Conservation (phyloP, 371 early-diverging fungal species). For the Phascolomyces articulosus region DNA sequence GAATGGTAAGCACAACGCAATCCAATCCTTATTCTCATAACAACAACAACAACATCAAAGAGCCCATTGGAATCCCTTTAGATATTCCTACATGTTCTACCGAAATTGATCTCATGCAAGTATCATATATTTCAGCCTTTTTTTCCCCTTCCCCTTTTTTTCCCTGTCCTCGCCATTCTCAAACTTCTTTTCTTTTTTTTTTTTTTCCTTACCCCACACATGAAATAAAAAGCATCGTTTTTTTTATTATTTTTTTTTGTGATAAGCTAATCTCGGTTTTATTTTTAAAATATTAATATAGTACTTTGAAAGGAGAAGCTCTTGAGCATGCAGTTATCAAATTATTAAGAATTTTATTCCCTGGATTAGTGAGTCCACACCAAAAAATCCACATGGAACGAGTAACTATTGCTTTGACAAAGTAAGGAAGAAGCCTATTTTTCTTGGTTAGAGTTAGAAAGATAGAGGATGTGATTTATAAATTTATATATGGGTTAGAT, state of each 20-base stretch:
- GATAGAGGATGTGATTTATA: too few species aligned
- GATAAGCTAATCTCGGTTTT: too few species aligned
- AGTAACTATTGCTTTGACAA: conserved; percentile 89
- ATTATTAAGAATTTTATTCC: conserved; percentile 30
- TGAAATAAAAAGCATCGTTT: background rate
- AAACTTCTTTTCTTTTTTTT: background rate
- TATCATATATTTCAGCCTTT: background rate
- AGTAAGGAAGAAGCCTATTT: too few species aligned
- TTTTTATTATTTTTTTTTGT: background rate
- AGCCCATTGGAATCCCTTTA: background rate
- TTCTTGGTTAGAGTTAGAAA: background rate
- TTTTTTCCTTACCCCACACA: background rate
- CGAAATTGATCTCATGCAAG: conserved; percentile 35
- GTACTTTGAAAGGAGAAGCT: conserved; percentile 32
- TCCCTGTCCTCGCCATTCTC: background rate
- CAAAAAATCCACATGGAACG: conserved; percentile 50
- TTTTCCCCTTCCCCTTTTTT: background rate
- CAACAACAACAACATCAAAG: conserved; percentile 5
- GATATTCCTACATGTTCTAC: conserved; percentile 30
- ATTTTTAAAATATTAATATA: background rate
- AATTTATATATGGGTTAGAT: too few species aligned
- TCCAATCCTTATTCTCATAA: conserved; percentile 8
- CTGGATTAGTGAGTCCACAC: conserved; percentile 34
- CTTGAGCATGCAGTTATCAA: conserved; percentile 23
- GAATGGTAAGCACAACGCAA: conserved; percentile 19